Evolutionary conservation across 2,329 filamentous ascomycete genomes (phyloP).

Genomic region (Calycina herbarum): DNA sequence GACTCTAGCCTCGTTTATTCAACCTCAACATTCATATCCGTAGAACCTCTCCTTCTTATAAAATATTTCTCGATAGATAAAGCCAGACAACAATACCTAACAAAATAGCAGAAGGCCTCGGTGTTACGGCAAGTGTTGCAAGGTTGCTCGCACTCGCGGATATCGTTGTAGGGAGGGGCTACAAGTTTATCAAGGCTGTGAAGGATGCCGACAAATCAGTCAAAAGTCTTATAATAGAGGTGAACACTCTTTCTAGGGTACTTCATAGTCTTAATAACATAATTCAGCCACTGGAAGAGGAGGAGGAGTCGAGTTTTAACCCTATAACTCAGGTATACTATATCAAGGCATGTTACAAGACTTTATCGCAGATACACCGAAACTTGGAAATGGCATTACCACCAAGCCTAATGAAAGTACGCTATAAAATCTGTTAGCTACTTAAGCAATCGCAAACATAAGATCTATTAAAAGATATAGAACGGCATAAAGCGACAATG

Average conservation of each 20-base stretch:
- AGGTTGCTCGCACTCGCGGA: slow-evolving; percentile 17
- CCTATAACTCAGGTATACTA: slow-evolving; percentile 15
- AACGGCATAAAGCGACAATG: slow-evolving; percentile 24
- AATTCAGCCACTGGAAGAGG: background rate
- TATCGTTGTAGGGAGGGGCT: slow-evolving; percentile 8
- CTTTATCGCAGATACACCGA: background rate
- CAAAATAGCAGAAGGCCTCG: slow-evolving; percentile 14
- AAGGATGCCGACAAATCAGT: slow-evolving; percentile 12
- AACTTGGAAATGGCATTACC: background rate
- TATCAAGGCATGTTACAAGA: slow-evolving; percentile 21
- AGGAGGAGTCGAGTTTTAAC: slow-evolving; percentile 3
- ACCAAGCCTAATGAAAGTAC: slow-evolving; percentile 11
- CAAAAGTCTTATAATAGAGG: slow-evolving; percentile 4
- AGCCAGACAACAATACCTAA: background rate
- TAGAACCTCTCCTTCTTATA: background rate
- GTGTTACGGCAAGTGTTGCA: slow-evolving; percentile 16
- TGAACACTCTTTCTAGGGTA: slow-evolving; percentile 7
- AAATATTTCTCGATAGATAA: background rate
- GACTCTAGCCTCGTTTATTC: background rate
- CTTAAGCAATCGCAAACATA: slow-evolving; percentile 14
- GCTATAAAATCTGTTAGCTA: slow-evolving; percentile 20
- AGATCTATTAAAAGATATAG: slow-evolving; percentile 19
- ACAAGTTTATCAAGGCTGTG: slow-evolving; percentile 11
- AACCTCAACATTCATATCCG: background rate
- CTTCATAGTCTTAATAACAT: slow-evolving; percentile 16